phyloP scores from a whole-genome alignment of 345 rosid species.

The Mercurialis annua region DNA sequence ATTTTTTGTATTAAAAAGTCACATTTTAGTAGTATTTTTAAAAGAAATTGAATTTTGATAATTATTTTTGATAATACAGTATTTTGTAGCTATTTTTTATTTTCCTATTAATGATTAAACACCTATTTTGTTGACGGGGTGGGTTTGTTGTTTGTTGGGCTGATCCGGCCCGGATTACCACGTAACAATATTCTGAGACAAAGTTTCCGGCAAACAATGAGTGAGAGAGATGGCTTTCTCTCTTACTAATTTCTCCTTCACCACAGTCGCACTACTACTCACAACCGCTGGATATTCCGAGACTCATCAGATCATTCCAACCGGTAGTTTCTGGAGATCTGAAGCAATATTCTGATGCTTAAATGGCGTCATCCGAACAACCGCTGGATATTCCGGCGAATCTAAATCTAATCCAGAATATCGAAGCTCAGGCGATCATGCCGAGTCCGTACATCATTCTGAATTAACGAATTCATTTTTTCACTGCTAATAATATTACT shows the following conservation, averaged over 20 bases:
- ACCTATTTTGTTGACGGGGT: too few species aligned
- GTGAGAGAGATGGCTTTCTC: constrained; percentile 38
- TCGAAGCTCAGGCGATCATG: constrained; percentile 77
- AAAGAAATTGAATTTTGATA: too few species aligned
- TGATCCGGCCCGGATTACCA: too few species aligned
- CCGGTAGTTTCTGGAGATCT: constrained; percentile 94
- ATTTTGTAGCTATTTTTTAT: too few species aligned
- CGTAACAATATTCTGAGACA: too few species aligned
- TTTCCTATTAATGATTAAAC: too few species aligned
- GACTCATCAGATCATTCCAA: constrained; percentile 43
- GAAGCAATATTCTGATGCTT: constrained; percentile 90
- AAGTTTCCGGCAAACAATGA: too few species aligned
- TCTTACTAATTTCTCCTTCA: constrained; percentile 1
- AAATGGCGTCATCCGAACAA: constrained; percentile 72
- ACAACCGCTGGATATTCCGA: constrained; percentile 19
- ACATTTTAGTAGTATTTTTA: too few species aligned
- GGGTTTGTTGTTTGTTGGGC: too few species aligned
- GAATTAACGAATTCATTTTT: background rate
- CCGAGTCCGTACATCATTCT: constrained; percentile 57
- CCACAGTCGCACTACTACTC: constrained; percentile 21
- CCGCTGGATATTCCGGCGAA: constrained; percentile 75
- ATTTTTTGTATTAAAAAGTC: too few species aligned
- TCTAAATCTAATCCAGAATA: constrained; percentile 69
- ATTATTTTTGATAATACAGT: too few species aligned
- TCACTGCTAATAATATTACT: background rate